phyloP scores from a whole-genome alignment of 2,329 filamentous ascomycete genomes.

The Paraphoma sp. region DNA sequence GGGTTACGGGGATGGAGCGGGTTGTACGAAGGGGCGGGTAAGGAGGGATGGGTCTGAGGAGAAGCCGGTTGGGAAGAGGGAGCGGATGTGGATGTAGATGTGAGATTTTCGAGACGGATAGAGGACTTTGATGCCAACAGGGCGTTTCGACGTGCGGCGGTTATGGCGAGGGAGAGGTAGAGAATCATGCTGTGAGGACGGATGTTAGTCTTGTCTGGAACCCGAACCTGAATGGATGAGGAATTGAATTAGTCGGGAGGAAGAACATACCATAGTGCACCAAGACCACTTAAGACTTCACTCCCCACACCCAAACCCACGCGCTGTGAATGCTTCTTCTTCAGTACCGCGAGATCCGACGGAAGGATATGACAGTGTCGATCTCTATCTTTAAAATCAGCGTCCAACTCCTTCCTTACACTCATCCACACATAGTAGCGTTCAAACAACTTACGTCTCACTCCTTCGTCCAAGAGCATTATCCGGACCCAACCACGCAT shows the following conservation, averaged over 20 bases:
- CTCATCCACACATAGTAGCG: no score
- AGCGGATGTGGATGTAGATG: background rate
- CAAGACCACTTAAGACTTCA: background rate
- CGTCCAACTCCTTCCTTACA: no score
- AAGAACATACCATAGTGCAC: background rate
- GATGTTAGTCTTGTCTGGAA: no score
- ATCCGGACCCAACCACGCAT: background rate
- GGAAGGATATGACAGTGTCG: background rate
- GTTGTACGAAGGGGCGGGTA: no score
- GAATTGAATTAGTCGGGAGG: no score
- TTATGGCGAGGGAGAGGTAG: background rate
- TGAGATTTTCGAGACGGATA: background rate
- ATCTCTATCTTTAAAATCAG: no score
- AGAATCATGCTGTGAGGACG: background rate
- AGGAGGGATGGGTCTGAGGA: no score
- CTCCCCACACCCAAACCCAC: background rate
- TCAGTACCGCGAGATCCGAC: background rate
- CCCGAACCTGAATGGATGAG: no score
- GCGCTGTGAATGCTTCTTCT: background rate
- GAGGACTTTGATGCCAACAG: background rate
- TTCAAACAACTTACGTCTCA: background rate
- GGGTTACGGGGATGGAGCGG: no score
- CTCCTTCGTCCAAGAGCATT: no score
- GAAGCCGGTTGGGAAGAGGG: no score
- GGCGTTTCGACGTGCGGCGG: background rate